Percentiles rank a stretch among this genome's conserved stretches.
Conservation (phyloP, 768 basidiomycete genomes). For the Lepiota venenata region DNA sequence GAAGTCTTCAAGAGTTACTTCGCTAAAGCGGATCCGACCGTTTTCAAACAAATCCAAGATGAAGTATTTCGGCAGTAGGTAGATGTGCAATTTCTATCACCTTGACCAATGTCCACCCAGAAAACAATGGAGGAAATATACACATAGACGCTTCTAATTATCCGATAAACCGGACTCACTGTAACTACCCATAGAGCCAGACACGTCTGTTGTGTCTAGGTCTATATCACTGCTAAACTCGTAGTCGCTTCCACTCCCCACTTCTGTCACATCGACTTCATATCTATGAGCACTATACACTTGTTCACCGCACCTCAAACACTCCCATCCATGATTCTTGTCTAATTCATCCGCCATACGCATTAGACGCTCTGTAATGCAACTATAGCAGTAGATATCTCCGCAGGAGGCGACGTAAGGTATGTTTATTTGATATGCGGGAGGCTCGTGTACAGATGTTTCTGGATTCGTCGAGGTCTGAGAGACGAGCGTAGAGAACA, state of each 20-base stretch:
- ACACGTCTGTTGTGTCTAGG: constrained; percentile 47
- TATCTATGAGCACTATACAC: constrained; percentile 67
- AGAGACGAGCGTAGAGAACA: constrained; percentile 32
- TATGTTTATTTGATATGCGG: constrained; percentile 66
- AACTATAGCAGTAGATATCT: constrained; percentile 92
- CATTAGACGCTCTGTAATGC: constrained; percentile 81
- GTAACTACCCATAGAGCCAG: constrained; percentile 52
- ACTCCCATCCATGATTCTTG: constrained; percentile 67
- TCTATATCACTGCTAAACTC: constrained; percentile 56
- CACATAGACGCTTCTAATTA: constrained; percentile 15
- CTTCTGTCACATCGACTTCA: constrained; percentile 37
- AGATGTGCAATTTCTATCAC: constrained; percentile 1
- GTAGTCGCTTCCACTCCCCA: constrained; percentile 46
- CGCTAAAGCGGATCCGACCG: constrained; percentile 62
- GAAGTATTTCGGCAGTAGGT: constrained; percentile 34
- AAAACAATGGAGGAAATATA: not conserved
- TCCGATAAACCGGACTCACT: constrained; percentile 44
- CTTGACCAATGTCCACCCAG: not conserved
- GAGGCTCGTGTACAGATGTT: constrained; percentile 37
- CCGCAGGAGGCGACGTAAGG: constrained; percentile 84
- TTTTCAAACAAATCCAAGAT: constrained; percentile 68
- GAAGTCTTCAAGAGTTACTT: constrained; percentile 63
- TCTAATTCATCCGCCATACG: constrained; percentile 64
- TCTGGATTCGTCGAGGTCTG: constrained; percentile 14
- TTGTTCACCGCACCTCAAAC: constrained; percentile 70